Evolutionary conservation across 192 early-diverging fungal genomes (phyloP), one percentile per base, ranked within the genome.

Genomic region (Gigaspora rosea): DNA sequence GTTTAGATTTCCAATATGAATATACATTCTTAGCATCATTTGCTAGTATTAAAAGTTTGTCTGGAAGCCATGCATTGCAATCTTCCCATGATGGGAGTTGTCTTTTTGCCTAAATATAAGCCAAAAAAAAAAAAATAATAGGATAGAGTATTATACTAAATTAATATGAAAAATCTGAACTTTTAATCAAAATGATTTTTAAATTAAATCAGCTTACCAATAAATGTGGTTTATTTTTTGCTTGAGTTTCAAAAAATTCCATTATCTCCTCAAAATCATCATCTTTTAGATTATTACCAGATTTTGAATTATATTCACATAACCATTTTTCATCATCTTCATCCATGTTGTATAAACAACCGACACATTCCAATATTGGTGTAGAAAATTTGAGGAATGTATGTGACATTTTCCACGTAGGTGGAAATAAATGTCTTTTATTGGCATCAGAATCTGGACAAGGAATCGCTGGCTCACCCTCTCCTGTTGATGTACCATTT

Each of bases 301-400:
- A 65, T 67, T 82, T 83, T 65, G 80, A 69, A 46, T 88, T 89
- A 52, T 83, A 83, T 27, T 78, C 78, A 13, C 70, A 64, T 11
- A 93, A 81, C 90, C 92, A 99, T 49, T 75, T 82, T 16, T 88
- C 86, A 80, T 99, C 97, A 7, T 87, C 90, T 49, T 96, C 95
- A 78, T 95, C 95, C 80, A 97, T 85, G 78, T 93, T 95, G 84
- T 97, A 99, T 59, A 91, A 85, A 56, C 92, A 92, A 33, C 94
- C 94, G 59, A 93, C 91, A 78, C 88, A 89, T 56, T 97, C 96
- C 79, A 98, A 96, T 41, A 96, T 90, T 1, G 90, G 89, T 10
- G 93, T 88, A 8, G 95, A 95, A 75, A 94, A 98, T 54, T 93
- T 87, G 61, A 99, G 94, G 65, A 93, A 86, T 46, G 91, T 88